Evolutionary conservation across 2,329 filamentous ascomycete genomes (phyloP), one percentile per base, ranked within the genome.

Genomic region (Sclerotinia sclerotiorum): DNA sequence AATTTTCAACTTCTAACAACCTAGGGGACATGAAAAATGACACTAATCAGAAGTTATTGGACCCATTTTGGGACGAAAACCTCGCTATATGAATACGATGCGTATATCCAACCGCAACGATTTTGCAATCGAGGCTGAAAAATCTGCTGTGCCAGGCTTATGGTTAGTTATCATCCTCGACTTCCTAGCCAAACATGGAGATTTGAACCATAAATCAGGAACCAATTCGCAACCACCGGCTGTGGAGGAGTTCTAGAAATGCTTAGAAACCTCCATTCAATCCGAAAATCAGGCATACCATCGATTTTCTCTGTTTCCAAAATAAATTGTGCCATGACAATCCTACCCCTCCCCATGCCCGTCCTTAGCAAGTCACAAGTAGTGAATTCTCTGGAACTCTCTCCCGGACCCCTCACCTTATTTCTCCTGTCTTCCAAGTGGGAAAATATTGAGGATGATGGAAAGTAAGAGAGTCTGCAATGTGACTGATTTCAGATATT

Each of bases 11-110:
- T 32, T 35, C 48, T n/a, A 65, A 17, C 13, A 65, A 56, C 52
- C 13, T 65, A 1, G 27, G 48, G 39, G 56, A 48, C 7, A 48
- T 39, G 4, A 29, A 65, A 21, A 39, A 17, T 29, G 35, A 56
- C 4, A 13, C 17, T 4, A 46, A 5, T 13, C 39, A 21, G 29
- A 19, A 10, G 13, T 8, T 10, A 1, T n/a, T 65, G 5, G 5
- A 56, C 19, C 39, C 51, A 17, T 56, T 65, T 6, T 39, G 56
- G 32, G 29, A 56, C 13, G 39, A 27, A 5, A 15, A 44, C 27
- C 63, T 65, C 51, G 56, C 11, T 56, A 56, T 54, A n/a, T 56
- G 24, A 56, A 49, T 35, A 46, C 35, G 2, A 65, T 65, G 24
- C 62, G 35, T 15, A 13, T 65, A 21, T 55, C 39, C 0, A 65